These are phyloP conservation scores for Chlamydomonas eustigma DNA, from an alignment of 139 green algal genomes.

Conservation along the genomic window DNA sequence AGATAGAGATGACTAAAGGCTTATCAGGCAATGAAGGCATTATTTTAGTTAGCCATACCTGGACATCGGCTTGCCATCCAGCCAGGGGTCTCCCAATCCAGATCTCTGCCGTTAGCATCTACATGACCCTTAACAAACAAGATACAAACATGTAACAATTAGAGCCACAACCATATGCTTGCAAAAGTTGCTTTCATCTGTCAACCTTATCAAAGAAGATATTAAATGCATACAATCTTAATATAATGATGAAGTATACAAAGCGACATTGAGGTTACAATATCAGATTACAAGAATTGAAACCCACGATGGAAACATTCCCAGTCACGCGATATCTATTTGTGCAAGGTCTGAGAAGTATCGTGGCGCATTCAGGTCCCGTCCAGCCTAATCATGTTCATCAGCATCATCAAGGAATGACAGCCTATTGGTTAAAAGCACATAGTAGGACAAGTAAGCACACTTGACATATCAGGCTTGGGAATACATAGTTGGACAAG, in stretches of 20 bases:
- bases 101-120: constrained; percentile 28
- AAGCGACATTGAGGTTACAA: neutral
- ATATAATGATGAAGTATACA: neutral
- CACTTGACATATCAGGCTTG: too few species aligned
- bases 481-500: too few species aligned
- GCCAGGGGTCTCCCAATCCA: constrained; percentile 12
- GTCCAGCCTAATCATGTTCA: too few species aligned
- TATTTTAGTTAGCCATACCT: constrained; percentile 45
- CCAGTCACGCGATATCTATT: neutral
- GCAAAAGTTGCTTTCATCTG: neutral
- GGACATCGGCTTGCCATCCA: constrained; percentile 17
- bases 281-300: too few species aligned
- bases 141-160: neutral
- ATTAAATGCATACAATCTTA: neutral
- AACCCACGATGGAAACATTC: neutral
- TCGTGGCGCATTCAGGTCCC: neutral
- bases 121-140: constrained; percentile 22
- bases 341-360: constrained; percentile 6
- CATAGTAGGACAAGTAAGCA: too few species aligned
- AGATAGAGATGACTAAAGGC: too few species aligned
- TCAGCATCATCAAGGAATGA: too few species aligned
- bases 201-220: neutral
- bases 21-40: too few species aligned
- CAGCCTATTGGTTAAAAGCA: too few species aligned
- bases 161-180: neutral